Percentiles rank a stretch among this genome's conserved stretches.
Conservation (phyloP, 495 filamentous ascomycete species). For the Elasticomyces elasticus region DNA sequence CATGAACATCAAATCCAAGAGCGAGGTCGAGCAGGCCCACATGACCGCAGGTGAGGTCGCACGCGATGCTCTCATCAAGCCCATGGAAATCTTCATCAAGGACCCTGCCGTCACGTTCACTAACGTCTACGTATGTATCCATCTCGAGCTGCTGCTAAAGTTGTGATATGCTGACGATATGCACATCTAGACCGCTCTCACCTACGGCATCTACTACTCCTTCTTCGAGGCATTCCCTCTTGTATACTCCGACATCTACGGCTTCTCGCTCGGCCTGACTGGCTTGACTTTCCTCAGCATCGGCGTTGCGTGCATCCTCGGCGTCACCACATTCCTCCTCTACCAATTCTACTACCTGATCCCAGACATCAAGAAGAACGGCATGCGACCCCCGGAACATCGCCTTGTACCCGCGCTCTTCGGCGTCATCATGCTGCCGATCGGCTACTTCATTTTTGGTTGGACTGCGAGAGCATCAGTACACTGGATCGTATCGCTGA, state of each 20-base stretch:
- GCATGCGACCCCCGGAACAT: conserved; percentile 38
- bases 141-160: not conserved
- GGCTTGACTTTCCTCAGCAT: conserved; percentile 56
- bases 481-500: conserved; percentile 49
- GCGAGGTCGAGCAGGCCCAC: conserved; percentile 28
- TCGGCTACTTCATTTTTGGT: conserved; percentile 45
- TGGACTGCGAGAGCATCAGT: conserved; percentile 45
- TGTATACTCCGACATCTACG: conserved; percentile 50
- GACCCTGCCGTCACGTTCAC: conserved; percentile 52
- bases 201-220: conserved; percentile 56
- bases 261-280: conserved; percentile 48
- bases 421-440: conserved; percentile 41
- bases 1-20: conserved; percentile 22
- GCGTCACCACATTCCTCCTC: conserved; percentile 38
- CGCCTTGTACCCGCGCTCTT: conserved; percentile 44
- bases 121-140: conserved; percentile 37
- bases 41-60: conserved; percentile 36
- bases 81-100: conserved; percentile 49
- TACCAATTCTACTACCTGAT: conserved; percentile 43
- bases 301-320: conserved; percentile 45
- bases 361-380: conserved; percentile 38
- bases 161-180: no score
- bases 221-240: conserved; percentile 64
- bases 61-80: conserved; percentile 49
- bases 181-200: conserved; percentile 38